Evolutionary conservation across 2,329 filamentous ascomycete genomes (phyloP), one percentile per base, ranked within the genome.

Genomic region (Raffaelea ambrosiae): DNA sequence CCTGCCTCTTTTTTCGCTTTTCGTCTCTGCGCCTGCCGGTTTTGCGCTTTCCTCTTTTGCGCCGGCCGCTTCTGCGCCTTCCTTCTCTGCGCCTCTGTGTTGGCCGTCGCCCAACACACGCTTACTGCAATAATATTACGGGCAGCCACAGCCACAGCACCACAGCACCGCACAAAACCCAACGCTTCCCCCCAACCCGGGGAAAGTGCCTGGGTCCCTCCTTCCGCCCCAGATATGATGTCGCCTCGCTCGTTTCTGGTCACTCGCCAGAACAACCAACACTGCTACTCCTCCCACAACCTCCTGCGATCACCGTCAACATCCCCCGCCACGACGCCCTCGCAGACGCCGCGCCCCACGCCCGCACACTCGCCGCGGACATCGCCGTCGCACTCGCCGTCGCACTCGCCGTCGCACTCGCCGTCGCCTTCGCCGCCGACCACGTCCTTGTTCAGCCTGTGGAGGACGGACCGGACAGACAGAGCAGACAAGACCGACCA

Each of bases 241-340:
- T 64, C 63, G 48, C 62, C 65, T 50, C 63, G 64, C 44, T 66
- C 64, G 40, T 66, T 64, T 57, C 60, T 68, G 51, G 61, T 64
- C 44, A 59, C 61, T 47, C 59, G 60, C 51, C 61, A 61, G 43
- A 59, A 55, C 48, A 51, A 61, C 26, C 26, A 29, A 29, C 7
- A 29, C 26, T 13, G 26, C 7, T 13, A 29, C 7, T 13, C 26
- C 26, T 29, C 26, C 7, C 26, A 29, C 26, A 29, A 29, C 50
- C 56, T 20, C 33, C 29, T 29, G 21, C 55, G 50, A 3, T 11
- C 40, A 53, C 54, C 7, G 51, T 23, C 43, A 9, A 16, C 36
- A 4, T 40, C 43, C 13, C 42, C 20, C 10, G 20, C 35, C 14
- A n/a, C 45, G 4, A 31, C 46, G 7, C 41, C 33, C 2, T n/a